Base-by-base conservation (phyloP, 1,139 yeast genomes). In the Scheffersomyces cryptocercus region DNA sequence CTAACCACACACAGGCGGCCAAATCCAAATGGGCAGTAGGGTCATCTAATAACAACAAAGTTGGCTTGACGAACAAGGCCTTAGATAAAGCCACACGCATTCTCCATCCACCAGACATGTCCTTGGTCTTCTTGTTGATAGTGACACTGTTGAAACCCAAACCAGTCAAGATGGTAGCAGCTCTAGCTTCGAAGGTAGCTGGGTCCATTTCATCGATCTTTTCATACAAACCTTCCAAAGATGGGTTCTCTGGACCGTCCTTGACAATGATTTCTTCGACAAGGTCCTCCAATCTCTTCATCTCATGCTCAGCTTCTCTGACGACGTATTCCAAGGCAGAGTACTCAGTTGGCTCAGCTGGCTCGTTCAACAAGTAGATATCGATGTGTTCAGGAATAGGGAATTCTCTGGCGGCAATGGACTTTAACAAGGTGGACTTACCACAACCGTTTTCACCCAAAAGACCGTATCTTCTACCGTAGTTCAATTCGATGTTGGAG, bases 1-100 rank as follows among this genome's bases (percentile, higher is more conserved):
- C 99, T 70, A 93, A 81, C 99, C 99, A 93, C 63, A 95, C 99
- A 85, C 98, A 93, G 49, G 99, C 99, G 69, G 93, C 97, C 67
- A 95, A 81, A 77, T 93, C 99, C 81, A 93, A 88, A 74, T 93
- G 99, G 50, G 99, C 99, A 56, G 99, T 95, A 61, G 99, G 99
- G 69, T 93, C 99, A 77, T 93, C 99, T 66, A 88, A 79, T 58
- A 88, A 76, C 60, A 88, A 75, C 58, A 88, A 71, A 43, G 95
- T 86, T 62, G 96, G 96, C 71, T 88, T 88, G 52, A 88, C 95
- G 75, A 86, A 85, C 58, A 86, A 77, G 16, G 95, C 95, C 73
- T 86, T 86, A 52, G 91, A 89, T 44, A 87, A 77, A 31, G 95
- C 93, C 48, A 87, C 95, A 70, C 95, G 85, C 95, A 87, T 87